phyloP scores from a whole-genome alignment of 805 yeast genomes.

The Brettanomyces bruxellensis region DNA sequence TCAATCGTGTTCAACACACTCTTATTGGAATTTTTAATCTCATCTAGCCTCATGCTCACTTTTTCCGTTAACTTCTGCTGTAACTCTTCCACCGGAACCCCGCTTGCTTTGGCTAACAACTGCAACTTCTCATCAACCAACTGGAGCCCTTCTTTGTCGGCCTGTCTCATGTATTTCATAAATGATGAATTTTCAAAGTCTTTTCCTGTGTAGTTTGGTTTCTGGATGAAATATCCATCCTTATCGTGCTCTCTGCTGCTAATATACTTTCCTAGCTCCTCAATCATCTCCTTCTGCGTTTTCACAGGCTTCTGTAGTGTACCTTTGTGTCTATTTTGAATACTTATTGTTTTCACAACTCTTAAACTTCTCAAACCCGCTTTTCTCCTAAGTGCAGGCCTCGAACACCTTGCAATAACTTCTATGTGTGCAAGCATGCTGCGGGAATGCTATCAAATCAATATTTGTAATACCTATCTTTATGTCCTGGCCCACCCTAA shows the following conservation, averaged over 20 bases:
- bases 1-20: slow-evolving; percentile 9
- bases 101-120: slow-evolving; percentile 13
- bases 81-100: slow-evolving; percentile 14
- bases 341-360: no score
- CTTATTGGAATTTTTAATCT: slow-evolving; percentile 2
- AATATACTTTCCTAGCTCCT: slow-evolving; percentile 1
- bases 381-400: no score
- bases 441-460: no score
- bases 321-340: no score
- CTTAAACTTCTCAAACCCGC: no score
- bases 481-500: no score
- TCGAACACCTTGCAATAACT: no score
- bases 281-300: background rate
- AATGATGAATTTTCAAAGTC: slow-evolving; percentile 17
- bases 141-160: slow-evolving; percentile 12
- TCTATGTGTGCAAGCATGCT: no score
- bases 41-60: slow-evolving; percentile 8
- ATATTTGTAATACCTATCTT: no score
- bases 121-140: slow-evolving; percentile 19
- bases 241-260: slow-evolving; percentile 14
- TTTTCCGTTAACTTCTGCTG: slow-evolving; percentile 14
- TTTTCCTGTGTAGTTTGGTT: slow-evolving; percentile 10
- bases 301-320: background rate
- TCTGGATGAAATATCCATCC: slow-evolving; percentile 15
- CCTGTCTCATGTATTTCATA: slow-evolving; percentile 11